These are phyloP conservation scores for Cichorium intybus DNA, from an alignment of 140 eudicot species.

Conservation along the genomic window DNA sequence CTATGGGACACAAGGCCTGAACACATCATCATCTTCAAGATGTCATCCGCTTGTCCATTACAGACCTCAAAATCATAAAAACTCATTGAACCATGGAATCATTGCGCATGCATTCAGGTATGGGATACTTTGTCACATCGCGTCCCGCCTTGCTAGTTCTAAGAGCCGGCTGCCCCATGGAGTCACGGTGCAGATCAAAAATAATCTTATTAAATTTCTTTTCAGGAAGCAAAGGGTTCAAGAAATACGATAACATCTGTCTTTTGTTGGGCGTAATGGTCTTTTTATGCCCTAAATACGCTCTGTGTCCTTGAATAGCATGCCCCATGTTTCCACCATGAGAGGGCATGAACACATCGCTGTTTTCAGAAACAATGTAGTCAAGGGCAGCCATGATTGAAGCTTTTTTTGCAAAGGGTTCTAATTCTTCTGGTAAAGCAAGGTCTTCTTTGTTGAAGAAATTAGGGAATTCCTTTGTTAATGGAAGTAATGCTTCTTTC, in stretches of 20 bases:
- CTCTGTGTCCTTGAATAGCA: constrained; percentile 96
- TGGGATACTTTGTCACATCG: constrained; percentile 94
- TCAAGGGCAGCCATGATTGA: constrained; percentile 91
- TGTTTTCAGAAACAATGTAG: constrained; percentile 79
- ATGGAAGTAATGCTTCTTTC: constrained; percentile 66
- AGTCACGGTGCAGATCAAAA: constrained; percentile 69
- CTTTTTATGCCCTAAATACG: constrained; percentile 90
- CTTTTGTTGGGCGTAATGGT: constrained; percentile 91
- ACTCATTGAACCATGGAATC: constrained; percentile 6
- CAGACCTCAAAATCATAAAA: constrained; percentile 1
- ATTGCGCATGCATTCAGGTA: constrained; percentile 96
- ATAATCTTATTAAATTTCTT: constrained; percentile 62
- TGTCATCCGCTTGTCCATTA: too few species aligned
- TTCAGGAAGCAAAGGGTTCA: constrained; percentile 69
- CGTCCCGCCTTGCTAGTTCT: constrained; percentile 67
- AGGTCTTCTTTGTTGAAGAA: constrained; percentile 86
- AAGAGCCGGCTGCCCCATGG: constrained; percentile 87
- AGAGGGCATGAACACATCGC: constrained; percentile 97
- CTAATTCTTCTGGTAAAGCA: constrained; percentile 77
- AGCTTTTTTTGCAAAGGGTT: constrained; percentile 65
- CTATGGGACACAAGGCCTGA: constrained; percentile 2
- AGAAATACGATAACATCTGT: constrained; percentile 74
- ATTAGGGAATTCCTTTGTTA: constrained; percentile 63
- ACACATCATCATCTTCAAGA: constrained; percentile 17
- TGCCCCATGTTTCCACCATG: constrained; percentile 99